Evolutionary conservation across 176 grass and related monocot species (phyloP).

Genomic region (Typha latifolia): DNA sequence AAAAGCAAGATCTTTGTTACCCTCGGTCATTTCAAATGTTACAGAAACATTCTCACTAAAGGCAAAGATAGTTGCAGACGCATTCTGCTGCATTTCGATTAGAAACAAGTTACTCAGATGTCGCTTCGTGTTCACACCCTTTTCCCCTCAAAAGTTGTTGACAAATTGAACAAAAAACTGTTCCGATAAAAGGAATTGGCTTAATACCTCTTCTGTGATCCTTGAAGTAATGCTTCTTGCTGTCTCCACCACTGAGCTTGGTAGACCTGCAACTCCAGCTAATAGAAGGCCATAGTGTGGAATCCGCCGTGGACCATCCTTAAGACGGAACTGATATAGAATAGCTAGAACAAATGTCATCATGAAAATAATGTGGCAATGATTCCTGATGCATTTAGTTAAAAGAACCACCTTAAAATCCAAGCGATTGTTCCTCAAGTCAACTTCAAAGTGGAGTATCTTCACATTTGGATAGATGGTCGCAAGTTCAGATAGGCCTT

Average conservation of each 20-base stretch:
- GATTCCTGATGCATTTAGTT: not conserved
- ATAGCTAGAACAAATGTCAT: conserved; percentile 2
- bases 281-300: conserved; percentile 82
- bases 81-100: too few species aligned
- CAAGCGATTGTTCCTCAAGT: conserved; percentile 64
- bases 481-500: conserved; percentile 77
- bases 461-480: conserved; percentile 94
- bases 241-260: conserved; percentile 56
- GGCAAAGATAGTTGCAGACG: too few species aligned
- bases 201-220: conserved; percentile 69
- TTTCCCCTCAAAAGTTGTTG: too few species aligned
- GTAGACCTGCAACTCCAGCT: conserved; percentile 75
- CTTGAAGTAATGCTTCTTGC: conserved; percentile 56
- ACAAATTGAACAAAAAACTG: not conserved
- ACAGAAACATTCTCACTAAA: not conserved
- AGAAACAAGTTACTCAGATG: too few species aligned
- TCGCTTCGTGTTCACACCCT: too few species aligned
- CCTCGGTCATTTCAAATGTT: not conserved
- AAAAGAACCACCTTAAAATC: conserved; percentile 72
- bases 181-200: not conserved
- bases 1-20: not conserved
- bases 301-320: conserved; percentile 58
- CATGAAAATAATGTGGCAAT: not conserved
- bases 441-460: conserved; percentile 87
- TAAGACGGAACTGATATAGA: conserved; percentile 48